These are phyloP conservation scores for Juncus effusus DNA, from an alignment of 176 grass and related monocot genomes.

Conservation along the genomic window DNA sequence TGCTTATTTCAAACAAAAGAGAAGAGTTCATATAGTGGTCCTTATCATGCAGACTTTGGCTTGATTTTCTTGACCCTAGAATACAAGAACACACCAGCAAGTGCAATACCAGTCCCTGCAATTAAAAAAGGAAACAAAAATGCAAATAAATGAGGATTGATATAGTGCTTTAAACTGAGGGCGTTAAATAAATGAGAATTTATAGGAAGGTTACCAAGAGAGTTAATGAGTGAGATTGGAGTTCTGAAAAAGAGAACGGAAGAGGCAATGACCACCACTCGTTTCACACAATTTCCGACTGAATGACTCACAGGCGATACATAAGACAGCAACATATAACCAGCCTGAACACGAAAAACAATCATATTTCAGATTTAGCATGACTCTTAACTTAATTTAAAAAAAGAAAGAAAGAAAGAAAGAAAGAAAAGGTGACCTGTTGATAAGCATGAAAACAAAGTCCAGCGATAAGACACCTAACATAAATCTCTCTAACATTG, in stretches of 20 bases:
- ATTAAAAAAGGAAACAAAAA: conserved; percentile 5
- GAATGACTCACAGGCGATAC: conserved; percentile 78
- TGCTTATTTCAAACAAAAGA: too few species aligned
- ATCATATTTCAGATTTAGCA: neutral
- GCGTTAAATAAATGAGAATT: neutral
- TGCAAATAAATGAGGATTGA: neutral
- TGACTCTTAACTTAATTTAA: neutral
- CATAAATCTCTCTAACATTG: conserved; percentile 58
- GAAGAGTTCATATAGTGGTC: too few species aligned
- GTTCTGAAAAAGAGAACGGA: conserved; percentile 78
- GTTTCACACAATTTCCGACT: conserved; percentile 75
- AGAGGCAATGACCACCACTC: conserved; percentile 65
- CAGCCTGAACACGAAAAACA: conserved; percentile 42
- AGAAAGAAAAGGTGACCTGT: conserved; percentile 50
- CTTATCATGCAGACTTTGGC: conserved; percentile 3
- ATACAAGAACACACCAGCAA: conserved; percentile 30
- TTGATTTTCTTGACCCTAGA: conserved; percentile 25
- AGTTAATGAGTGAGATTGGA: conserved; percentile 70
- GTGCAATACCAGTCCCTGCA: conserved; percentile 36
- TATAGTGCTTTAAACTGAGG: neutral
- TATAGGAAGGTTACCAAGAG: conserved; percentile 41
- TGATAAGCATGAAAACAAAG: conserved; percentile 93
- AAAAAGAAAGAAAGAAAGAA: neutral
- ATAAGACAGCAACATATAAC: conserved; percentile 76
- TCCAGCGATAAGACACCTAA: conserved; percentile 57